Evolutionary conservation across 2,329 filamentous ascomycete genomes (phyloP), one percentile per base, ranked within the genome.

Genomic region (Neonectria ditissima): DNA sequence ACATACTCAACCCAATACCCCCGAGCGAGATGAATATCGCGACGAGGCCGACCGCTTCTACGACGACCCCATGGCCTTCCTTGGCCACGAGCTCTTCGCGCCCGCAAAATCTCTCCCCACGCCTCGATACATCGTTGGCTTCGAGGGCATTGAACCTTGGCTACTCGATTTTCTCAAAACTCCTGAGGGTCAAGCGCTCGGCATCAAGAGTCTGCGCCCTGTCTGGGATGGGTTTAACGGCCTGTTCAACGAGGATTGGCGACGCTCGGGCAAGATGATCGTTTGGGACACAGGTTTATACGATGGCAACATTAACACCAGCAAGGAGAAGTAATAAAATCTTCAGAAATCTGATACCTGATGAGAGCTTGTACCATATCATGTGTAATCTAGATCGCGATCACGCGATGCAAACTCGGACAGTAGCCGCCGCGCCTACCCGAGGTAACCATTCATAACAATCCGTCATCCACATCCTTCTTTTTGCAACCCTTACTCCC

Each of bases 41-140:
- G 94, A 97, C 76, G 95, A 99, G 81, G 94, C 94, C 8, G 94
- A 97, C 76, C 85, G 90, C 47, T 99, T 99, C 81, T 98, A 97
- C 79, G 86, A 91, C 65, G 87, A 90, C 22, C 76, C 80, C 11
- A 6, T 76, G 68, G 32, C 68, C 0, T 95, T 93, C 72, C 74
- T 94, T 30, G 68, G 79, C 61, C 69, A 76, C 47, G 79, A 87
- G 81, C 74, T 92, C 24, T 88, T 83, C 48, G 63, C 57, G 3
- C 59, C 71, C 0, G 63, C 61, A 24, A 68, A 65, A 6, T 53
- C 52, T 9, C 66, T 66, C 22, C 37, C 65, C 34, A 69, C 85
- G 55, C 87, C 88, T 24, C 79, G 86, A 14, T 90, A 86, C 70
- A 83, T 91, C 16, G 82, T 88, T 8, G 88, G 86, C 0, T 91